Evolutionary conservation across 257 asterid species (phyloP), one percentile per base, ranked within the genome.

Genomic region (Nemophila menziesii): DNA sequence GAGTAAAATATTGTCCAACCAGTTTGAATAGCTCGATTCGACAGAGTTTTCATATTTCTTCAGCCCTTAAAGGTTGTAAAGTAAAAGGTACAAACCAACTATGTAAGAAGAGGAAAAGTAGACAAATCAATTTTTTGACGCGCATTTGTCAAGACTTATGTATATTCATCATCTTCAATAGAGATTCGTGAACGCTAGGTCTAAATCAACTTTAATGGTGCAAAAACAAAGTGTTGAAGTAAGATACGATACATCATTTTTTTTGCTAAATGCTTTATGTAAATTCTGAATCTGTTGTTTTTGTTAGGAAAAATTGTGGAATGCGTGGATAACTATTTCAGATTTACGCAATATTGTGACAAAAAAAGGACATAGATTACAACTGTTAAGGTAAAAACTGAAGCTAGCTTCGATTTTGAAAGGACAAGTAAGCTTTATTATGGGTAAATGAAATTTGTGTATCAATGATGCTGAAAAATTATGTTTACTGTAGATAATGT

Each of bases 291-390:
- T 1, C 18, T 58, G 11, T 37, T 21, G 48, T 49, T 42, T 57
- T 37, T 58, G 42, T 58, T 83, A 89, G 97, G 80, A 72, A 67
- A 66, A 68, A 60, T 76, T 89, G 42, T 82, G 97, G 97, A 80
- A 80, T 38, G 95, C 95, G 5, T 80, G 93, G 95, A 89, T 89
- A 71, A 78, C 82, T 55, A 83, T 84, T 62, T 89, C 95, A 44
- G 86, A 83, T 63, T 66, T 83, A 24, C 86, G 97, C 12, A 95
- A 83, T 48, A 67, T 79, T 18, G 89, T 89, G 72, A 78, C 97
- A 49, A 89, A 75, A 63, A 83, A 70, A 63, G 64, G 93, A 64
- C 95, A 83, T 80, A 73, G 89, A 67, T 68, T 89, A 69, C 97
- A 89, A 69, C 54, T 89, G 82, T 72, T 89, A 44, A 72, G 72